Base-by-base conservation (phyloP, 1,284 basidiomycete genomes). In the Fistulina hepatica region DNA sequence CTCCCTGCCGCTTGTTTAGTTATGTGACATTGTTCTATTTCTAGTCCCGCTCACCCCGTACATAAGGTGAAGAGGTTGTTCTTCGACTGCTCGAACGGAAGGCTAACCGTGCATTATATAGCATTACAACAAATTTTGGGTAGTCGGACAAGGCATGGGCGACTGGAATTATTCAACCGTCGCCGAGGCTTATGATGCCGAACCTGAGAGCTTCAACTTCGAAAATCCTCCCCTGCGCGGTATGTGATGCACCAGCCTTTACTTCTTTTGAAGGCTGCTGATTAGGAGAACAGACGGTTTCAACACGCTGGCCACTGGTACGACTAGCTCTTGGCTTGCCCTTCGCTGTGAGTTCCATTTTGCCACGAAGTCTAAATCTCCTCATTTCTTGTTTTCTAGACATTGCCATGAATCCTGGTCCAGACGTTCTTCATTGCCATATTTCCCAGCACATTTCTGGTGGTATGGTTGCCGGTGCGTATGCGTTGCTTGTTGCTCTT, bases 201-300 rank as follows among this genome's bases (percentile, higher is more conserved):
- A 31, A n/a, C 39, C 39, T 12, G 35, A 37, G n/a, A 37, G 23
- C 39, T 41, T 41, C 35, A 41, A 41, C 35, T 32, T 41, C 24
- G 35, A 37, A n/a, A 37, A 41, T 26, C 39, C 39, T 6, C 39
- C 39, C 16, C 7, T 40, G 12, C 39, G 39, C 15, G 39, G 33
- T 34, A 23, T 7, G 33, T 21, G 13, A 15, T 21, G 11, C 5
- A 17, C 6, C 16, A n/a, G n/a, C 17, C 27, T 9, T 3, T 31
- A 19, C 5, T 9, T 19, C 6, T 16, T 13, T 2, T 16, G 28
- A 4, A 13, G 3, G 5, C 8, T 4, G 28, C 28, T 31, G 13
- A 31, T 9, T 5, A 16, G 3, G 13, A 20, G 11, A 17, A 22
- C 15, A 26, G 34, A 41, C n/a, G 33, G 39, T 11, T 41, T 30